Base-by-base conservation (phyloP, 306 rosid genomes). In the Pterocarpus macrocarpus region DNA sequence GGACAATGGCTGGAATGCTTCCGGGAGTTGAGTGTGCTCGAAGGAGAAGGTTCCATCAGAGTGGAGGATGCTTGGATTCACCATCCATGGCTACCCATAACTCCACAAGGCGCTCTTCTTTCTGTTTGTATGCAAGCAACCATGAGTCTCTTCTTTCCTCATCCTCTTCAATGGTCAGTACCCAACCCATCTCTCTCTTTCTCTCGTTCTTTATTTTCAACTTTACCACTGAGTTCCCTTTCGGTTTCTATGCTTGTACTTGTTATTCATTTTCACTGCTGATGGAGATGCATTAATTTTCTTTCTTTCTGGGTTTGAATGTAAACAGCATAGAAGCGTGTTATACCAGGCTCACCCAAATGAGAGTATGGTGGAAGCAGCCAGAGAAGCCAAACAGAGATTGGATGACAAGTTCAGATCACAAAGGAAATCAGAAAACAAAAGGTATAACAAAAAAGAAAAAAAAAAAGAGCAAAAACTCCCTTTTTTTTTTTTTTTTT, bases 1-100 rank as follows among this genome's bases (percentile, higher is more conserved):
- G 15, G 0, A 30, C 16, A 45, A 50, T 92, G 97, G 94, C 97
- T 33, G 97, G 97, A 76, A 92, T 87, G 94, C 94, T 94, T 76
- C 94, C 97, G 2, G 98, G 98, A 74, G 98, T 94, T 52, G 97
- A 94, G 87, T 90, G 89, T 49, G 98, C 98, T 1, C 63, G 98
- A 72, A 88, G 94, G 38, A 85, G 98, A 82, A 69, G 93, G 62
- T 63, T 90, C 35, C 94, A 87, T 80, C 88, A 79, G 13, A 83
- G 88, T 65, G 83, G 85, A 59, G 76, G 76, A 28, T 62, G 13
- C 39, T 63, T 84, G 2, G 98, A 89, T 69, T 73, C 87, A 70
- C 72, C 84, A 12, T 33, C 58, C 12, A 66, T 70, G 33, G 55
- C 84, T 56, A 44, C 87, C 3, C 62, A 70, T 65, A 84, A 83